Evolutionary conservation across 2,329 filamentous ascomycete genomes (phyloP), one percentile per base, ranked within the genome.

Genomic region (Paraphoma sp.): DNA sequence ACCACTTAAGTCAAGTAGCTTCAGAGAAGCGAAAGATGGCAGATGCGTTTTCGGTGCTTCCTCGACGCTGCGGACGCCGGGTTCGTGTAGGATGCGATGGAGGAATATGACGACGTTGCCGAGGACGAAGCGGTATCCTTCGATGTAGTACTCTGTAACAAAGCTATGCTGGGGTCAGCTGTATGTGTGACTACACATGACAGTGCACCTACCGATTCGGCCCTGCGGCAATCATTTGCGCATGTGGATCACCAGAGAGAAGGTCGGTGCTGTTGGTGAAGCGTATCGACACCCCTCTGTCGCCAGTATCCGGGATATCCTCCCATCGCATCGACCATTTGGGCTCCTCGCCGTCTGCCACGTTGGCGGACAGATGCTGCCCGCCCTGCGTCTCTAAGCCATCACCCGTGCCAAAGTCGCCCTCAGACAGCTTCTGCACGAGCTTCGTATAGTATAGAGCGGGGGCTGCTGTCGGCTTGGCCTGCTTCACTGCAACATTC

Each of bases 101-200:
- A 89, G 71, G 55, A 82, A 82, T 47, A 89, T 73, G 45, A 86
- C 76, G 51, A 85, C 81, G 64, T 88, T 86, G 51, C 83, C 81
- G 54, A 83, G 79, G 38, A 88, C 80, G 63, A 88, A 85, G 53
- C 82, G 80, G 64, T 86, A 80, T 23, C 86, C 86, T 65, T 84
- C 79, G 17, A 84, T 69, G 49, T 86, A 74, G 65, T 85, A 86
- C 64, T 87, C 84, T 6, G 82, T 83, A 18, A 83, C 80, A 59
- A 84, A 86, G 48, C 85, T 87, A 57, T 7, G 50, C 8, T n/a
- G 16, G n/a, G 14, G 4, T 42, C 40, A 42, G 40, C 11, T 17
- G 14, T 23, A 36, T 14, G 14, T 36, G 33, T 36, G 33, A 36
- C 16, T 14, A n/a, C 23, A n/a, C 6, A 33, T 8, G 6, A 17